Percentiles rank a stretch among this genome's conserved stretches.
phyloP scores from a whole-genome alignment of 768 basidiomycete genomes.

The Termitomyces sp. region DNA sequence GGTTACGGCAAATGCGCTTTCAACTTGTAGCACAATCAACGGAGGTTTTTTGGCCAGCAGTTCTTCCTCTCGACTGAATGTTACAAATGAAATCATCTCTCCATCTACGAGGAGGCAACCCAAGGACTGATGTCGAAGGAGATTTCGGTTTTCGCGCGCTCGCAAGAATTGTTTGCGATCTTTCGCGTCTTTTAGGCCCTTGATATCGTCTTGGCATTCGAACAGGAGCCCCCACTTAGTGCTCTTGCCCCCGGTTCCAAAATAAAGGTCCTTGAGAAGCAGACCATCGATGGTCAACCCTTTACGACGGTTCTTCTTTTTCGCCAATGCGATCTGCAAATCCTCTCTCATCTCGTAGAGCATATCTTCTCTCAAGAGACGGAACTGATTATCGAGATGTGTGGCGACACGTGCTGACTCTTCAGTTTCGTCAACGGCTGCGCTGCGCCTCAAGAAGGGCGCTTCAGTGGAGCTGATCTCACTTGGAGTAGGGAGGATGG shows the following conservation, averaged over 20 bases:
- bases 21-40: constrained; percentile 49
- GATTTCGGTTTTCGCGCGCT: constrained; percentile 29
- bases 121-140: constrained; percentile 52
- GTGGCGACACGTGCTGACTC: constrained; percentile 32
- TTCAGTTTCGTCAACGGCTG: constrained; percentile 41
- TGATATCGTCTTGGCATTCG: constrained; percentile 31
- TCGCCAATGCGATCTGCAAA: constrained; percentile 33
- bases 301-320: constrained; percentile 34
- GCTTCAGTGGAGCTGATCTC: constrained; percentile 43
- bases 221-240: constrained; percentile 40
- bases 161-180: constrained; percentile 35
- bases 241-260: constrained; percentile 19
- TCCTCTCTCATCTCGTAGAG: constrained; percentile 37
- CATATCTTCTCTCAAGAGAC: constrained; percentile 10
- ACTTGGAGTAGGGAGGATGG: constrained; percentile 61
- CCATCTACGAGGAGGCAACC: constrained; percentile 48
- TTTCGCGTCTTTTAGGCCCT: constrained; percentile 26
- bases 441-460: constrained; percentile 47
- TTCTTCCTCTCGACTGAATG: constrained; percentile 51
- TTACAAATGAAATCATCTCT: constrained; percentile 49
- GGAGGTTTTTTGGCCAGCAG: constrained; percentile 46
- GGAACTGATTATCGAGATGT: constrained; percentile 9
- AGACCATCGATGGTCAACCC: constrained; percentile 37
- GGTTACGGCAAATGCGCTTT: constrained; percentile 34
- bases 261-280: constrained; percentile 31